Base-by-base conservation (phyloP, 805 yeast genomes). In the Lipomyces yamanashiensis region DNA sequence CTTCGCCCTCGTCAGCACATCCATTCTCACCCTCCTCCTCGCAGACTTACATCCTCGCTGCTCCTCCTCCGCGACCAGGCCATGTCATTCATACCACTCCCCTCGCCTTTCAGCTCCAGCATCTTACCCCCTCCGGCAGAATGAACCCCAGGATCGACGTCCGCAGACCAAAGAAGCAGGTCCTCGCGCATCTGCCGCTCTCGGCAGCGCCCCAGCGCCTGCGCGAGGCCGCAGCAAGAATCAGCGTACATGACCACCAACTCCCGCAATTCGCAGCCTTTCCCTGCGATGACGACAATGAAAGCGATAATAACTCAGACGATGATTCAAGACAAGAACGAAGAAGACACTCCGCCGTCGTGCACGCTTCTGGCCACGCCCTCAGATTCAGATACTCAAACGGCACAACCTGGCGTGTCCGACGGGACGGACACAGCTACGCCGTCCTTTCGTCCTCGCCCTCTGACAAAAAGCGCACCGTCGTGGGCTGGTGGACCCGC, bases 41-140 rank as follows among this genome's bases (percentile, higher is more conserved):
- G 61, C 47, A 56, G 41, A 19, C 56, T 2, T 61, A 36, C 48
- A 45, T 61, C 19, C 64, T 61, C 41, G 62, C 62, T 7, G 34
- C 62, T 1, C 66, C 66, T 15, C 66, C 66, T 1, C 59, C 66
- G 15, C 62, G 66, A 10, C 19, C 43, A 7, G 54, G 54, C 40
- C 33, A 37, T 47, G 23, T 13, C 52, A 21, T 15, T 21, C 53
- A 51, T 12, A 19, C 53, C 36, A 6, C 57, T 2, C 59, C 50
- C 21, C 59, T 62, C 36, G 47, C 59, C 33, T 58, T 40, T 41
- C 66, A 62, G 48, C 17, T 62, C 45, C 66, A 62, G 48, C 55
- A 41, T 12, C 55, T 62, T 39, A 15, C 48, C 15, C 33, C 41
- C 8, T 47, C 55, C 37, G 57, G 47, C 23, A 28, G 28, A 28